phyloP scores from a whole-genome alignment of 2,329 filamentous ascomycete species.

The Chaetothyriales sp. region DNA sequence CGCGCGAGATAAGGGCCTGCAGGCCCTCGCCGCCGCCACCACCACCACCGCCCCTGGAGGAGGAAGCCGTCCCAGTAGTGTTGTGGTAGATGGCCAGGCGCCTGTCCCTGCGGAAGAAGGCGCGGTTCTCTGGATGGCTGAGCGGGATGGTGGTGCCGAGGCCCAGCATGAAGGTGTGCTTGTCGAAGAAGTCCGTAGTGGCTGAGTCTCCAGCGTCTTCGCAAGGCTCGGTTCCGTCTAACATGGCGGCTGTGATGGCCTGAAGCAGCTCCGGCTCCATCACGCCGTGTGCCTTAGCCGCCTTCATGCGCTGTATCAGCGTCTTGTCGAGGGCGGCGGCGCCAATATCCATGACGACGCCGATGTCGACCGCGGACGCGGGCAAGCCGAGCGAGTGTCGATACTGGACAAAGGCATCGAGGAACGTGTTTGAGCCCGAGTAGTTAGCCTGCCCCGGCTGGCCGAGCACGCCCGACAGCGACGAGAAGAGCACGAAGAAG shows the following conservation, averaged over 20 bases:
- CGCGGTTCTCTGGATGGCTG: too few species aligned
- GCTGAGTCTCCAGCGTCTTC: too few species aligned
- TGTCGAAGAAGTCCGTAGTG: too few species aligned
- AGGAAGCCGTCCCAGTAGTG: conserved; percentile 8
- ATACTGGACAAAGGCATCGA: conserved; percentile 13
- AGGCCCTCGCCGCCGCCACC: conserved; percentile 1
- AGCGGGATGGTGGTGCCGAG: too few species aligned
- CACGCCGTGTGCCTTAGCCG: too few species aligned
- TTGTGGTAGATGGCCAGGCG: conserved; percentile 2
- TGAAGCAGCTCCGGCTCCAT: too few species aligned
- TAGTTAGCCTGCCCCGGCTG: conserved; percentile 33
- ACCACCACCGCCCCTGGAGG: neutral
- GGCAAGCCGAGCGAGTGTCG: conserved; percentile 15
- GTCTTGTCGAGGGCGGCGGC: conserved; percentile 7
- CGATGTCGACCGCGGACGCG: conserved; percentile 14
- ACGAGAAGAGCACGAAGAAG: conserved; percentile 29
- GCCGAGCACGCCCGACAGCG: conserved; percentile 22
- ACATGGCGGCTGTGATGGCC: too few species aligned
- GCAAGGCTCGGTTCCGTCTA: too few species aligned
- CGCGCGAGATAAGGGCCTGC: neutral
- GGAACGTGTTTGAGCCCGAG: conserved; percentile 14
- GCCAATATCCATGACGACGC: conserved; percentile 19
- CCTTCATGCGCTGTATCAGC: too few species aligned
- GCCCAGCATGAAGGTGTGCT: too few species aligned
- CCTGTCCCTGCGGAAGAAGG: too few species aligned